Conservation (phyloP, 371 early-diverging fungal genomes). For the Mucor racemosus region DNA sequence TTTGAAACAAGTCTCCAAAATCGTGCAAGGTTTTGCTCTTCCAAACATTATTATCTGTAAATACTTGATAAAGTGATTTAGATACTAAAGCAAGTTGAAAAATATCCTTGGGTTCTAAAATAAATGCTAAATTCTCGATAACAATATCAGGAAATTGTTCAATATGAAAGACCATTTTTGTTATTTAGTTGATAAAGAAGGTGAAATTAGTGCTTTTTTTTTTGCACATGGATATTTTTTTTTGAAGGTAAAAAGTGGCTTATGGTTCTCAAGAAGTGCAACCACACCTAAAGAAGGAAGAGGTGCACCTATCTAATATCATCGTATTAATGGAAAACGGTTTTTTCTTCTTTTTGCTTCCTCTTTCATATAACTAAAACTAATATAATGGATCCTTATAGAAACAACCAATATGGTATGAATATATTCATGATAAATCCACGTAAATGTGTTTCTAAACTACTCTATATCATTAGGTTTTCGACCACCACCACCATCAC, state of each 20-base stretch:
- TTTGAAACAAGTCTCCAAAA: conserved; percentile 57
- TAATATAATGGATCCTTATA: conserved; percentile 30
- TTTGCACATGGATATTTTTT: background rate
- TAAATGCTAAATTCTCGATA: conserved; percentile 28
- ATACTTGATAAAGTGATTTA: conserved; percentile 30
- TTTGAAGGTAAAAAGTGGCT: background rate
- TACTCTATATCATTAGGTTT: conserved; percentile 7
- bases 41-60: conserved; percentile 29
- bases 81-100: conserved; percentile 24
- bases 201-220: background rate
- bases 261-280: background rate
- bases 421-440: background rate
- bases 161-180: conserved; percentile 39
- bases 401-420: conserved; percentile 33
- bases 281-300: background rate
- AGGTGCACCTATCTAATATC: background rate
- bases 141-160: conserved; percentile 31
- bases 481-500: conserved; percentile 18
- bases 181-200: background rate
- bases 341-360: conserved; percentile 5
- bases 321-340: too few species aligned
- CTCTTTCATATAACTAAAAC: background rate
- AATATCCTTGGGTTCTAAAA: conserved; percentile 39
- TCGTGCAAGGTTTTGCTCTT: conserved; percentile 48
- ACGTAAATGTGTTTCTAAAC: background rate